These are phyloP conservation scores for Arthrocladium fulminans DNA, from an alignment of 2,329 filamentous ascomycete species.

Conservation along the genomic window DNA sequence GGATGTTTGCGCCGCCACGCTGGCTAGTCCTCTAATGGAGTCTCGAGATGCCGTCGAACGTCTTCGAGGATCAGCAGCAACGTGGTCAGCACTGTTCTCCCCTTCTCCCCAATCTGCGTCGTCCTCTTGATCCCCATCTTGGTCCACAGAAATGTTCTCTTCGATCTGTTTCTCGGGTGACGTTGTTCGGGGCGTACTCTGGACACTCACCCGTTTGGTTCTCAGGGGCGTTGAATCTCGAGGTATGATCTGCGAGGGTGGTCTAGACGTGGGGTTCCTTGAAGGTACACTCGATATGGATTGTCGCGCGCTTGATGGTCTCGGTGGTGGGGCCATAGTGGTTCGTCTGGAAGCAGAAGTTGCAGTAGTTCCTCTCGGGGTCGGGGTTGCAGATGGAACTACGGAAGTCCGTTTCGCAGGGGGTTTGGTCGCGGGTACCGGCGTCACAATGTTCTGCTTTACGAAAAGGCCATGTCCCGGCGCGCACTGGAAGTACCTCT, in stretches of 20 bases:
- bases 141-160: conserved; percentile 8
- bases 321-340: background rate
- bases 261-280: background rate
- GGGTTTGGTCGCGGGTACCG: conserved; percentile 1
- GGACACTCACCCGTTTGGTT: background rate
- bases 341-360: background rate
- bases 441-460: conserved; percentile 55
- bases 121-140: conserved; percentile 5
- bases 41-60: background rate
- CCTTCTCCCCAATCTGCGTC: background rate
- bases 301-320: background rate
- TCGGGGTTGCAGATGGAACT: background rate
- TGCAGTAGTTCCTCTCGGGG: conserved; percentile 28
- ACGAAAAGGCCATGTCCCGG: conserved; percentile 75
- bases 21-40: background rate
- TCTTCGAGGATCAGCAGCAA: background rate
- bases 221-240: background rate
- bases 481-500: conserved; percentile 77
- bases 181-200: background rate
- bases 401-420: conserved; percentile 4
- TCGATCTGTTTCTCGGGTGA: background rate
- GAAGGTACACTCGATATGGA: background rate
- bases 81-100: background rate
- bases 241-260: background rate
- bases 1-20: background rate